Conservation (phyloP, 495 filamentous ascomycete genomes). For the Penicillium waksmanii region DNA sequence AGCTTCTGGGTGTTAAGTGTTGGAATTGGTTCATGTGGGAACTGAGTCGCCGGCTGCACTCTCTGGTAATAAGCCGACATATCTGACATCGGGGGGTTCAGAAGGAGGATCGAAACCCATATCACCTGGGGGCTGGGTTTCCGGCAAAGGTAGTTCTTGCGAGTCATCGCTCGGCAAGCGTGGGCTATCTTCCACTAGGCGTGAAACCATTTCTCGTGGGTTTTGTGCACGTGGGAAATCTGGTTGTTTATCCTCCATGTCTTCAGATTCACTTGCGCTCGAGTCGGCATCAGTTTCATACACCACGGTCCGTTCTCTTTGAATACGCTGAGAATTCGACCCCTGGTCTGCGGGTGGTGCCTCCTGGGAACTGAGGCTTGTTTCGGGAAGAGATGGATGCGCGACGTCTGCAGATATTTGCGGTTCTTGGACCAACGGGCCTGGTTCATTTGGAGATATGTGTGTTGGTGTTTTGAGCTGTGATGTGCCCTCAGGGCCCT, state of each 20-base stretch:
- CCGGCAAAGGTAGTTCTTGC: conserved; percentile 40
- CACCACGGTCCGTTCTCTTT: conserved; percentile 39
- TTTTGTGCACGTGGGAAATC: conserved; percentile 18
- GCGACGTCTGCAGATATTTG: conserved; percentile 3
- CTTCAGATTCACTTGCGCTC: conserved; percentile 38
- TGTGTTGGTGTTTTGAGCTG: conserved; percentile 10
- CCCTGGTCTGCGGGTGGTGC: background rate
- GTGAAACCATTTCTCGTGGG: background rate
- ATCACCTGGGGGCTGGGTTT: conserved; percentile 12
- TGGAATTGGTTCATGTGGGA: conserved; percentile 48
- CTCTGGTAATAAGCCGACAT: conserved; percentile 47
- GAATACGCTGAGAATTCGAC: conserved; percentile 6
- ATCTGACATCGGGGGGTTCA: conserved; percentile 41
- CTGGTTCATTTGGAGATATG: conserved; percentile 4
- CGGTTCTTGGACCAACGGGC: conserved; percentile 8
- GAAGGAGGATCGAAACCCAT: conserved; percentile 19
- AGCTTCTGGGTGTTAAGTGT: conserved; percentile 46
- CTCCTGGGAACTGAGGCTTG: conserved; percentile 3
- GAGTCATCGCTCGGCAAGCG: conserved; percentile 33
- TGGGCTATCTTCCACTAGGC: conserved; percentile 9
- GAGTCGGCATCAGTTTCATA: conserved; percentile 52
- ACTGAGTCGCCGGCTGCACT: conserved; percentile 46
- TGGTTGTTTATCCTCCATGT: conserved; percentile 11
- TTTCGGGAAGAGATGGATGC: no score
- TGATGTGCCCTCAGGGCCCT: conserved; percentile 8